These are phyloP conservation scores for Solanum bulbocastanum DNA, from an alignment of 257 asterid species.

Conservation along the genomic window DNA sequence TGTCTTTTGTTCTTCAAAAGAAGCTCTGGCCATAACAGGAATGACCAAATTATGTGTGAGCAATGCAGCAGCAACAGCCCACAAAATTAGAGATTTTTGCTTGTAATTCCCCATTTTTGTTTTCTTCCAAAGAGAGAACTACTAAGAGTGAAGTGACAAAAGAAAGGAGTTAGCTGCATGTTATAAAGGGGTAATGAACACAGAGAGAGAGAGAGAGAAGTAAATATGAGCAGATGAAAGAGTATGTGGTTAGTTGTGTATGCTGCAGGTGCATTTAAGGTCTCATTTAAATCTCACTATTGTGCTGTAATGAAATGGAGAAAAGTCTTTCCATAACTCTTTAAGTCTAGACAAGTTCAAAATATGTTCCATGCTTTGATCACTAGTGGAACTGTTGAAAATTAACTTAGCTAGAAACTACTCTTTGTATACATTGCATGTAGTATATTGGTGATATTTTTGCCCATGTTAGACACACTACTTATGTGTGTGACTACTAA, in stretches of 20 bases:
- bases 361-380: neutral
- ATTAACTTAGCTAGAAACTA: neutral
- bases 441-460: neutral
- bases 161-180: constrained; percentile 9
- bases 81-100: constrained; percentile 27
- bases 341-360: neutral
- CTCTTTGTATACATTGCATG: neutral
- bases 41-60: constrained; percentile 36
- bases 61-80: constrained; percentile 35
- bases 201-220: constrained; percentile 21
- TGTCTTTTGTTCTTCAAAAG: constrained; percentile 47
- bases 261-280: constrained; percentile 46
- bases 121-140: neutral
- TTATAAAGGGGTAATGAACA: constrained; percentile 13
- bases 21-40: constrained; percentile 22
- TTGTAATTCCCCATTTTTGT: constrained; percentile 21
- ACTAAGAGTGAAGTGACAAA: neutral
- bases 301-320: neutral
- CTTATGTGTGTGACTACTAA: neutral
- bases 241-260: constrained; percentile 68
- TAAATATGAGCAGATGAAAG: constrained; percentile 57
- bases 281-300: constrained; percentile 25
- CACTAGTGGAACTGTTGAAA: neutral
- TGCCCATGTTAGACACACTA: neutral
- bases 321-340: neutral